These are phyloP conservation scores for Diaporthe caulivora DNA, from an alignment of 2,329 filamentous ascomycete genomes.

Conservation along the genomic window DNA sequence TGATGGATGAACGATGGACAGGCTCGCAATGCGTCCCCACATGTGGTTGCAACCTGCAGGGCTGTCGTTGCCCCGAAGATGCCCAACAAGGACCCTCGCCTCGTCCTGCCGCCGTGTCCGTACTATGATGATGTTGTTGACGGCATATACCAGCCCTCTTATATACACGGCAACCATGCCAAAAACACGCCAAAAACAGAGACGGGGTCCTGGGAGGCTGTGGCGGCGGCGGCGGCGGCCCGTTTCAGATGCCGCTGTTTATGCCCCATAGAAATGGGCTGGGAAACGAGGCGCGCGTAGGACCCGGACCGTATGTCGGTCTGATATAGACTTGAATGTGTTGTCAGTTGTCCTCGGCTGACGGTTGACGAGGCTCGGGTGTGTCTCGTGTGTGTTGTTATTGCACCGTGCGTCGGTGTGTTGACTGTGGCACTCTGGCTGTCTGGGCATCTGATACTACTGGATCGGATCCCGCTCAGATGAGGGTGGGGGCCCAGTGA, in stretches of 20 bases:
- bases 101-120: neutral
- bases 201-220: neutral
- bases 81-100: neutral
- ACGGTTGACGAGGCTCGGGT: neutral
- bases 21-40: slow-evolving; percentile 31
- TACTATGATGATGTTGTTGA: neutral
- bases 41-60: neutral
- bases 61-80: slow-evolving; percentile 23
- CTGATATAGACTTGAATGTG: slow-evolving; percentile 7
- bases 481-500: slow-evolving; percentile 22
- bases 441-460: slow-evolving; percentile 19
- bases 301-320: neutral
- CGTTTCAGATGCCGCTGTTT: slow-evolving; percentile 27
- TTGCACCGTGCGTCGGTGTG: slow-evolving; percentile 18
- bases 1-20: slow-evolving; percentile 32
- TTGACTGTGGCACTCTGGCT: neutral
- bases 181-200: slow-evolving; percentile 30
- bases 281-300: neutral
- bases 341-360: neutral
- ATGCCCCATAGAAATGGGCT: neutral
- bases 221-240: slow-evolving; percentile 8
- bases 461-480: slow-evolving; percentile 29
- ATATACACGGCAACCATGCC: slow-evolving; percentile 21
- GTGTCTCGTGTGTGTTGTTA: neutral
- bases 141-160: slow-evolving; percentile 31